phyloP scores from a whole-genome alignment of 371 early-diverging fungal species.

The Lichtheimia ornata region DNA sequence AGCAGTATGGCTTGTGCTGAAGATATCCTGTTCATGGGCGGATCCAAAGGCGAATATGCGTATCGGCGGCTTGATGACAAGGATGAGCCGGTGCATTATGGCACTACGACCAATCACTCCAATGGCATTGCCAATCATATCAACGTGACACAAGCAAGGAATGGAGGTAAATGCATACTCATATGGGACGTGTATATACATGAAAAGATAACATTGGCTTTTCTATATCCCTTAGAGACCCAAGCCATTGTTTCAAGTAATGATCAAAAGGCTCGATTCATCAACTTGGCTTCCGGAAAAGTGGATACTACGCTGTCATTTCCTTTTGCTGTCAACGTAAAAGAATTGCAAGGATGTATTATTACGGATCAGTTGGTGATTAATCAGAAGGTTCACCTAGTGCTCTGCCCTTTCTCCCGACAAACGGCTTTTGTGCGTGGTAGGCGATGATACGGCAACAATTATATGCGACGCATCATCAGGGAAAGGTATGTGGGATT shows the following conservation, averaged over 20 bases:
- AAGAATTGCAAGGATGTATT: conserved; percentile 4
- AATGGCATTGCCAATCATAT: conserved; percentile 71
- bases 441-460: conserved; percentile 70
- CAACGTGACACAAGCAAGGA: conserved; percentile 41
- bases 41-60: conserved; percentile 51
- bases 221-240: neutral
- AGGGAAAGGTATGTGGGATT: conserved; percentile 40
- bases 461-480: conserved; percentile 59
- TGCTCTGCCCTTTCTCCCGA: conserved; percentile 71
- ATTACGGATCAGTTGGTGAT: neutral
- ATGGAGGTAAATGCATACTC: conserved; percentile 28
- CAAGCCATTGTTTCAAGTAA: conserved; percentile 60
- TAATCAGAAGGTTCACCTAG: conserved; percentile 29
- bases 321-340: conserved; percentile 74
- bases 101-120: conserved; percentile 31
- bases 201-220: neutral
- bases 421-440: conserved; percentile 67
- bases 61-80: conserved; percentile 28
- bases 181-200: neutral
- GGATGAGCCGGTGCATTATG: conserved; percentile 26
- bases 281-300: conserved; percentile 52
- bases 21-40: conserved; percentile 39
- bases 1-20: conserved; percentile 70
- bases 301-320: conserved; percentile 39
- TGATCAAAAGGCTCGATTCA: conserved; percentile 49